A percentile compares a stretch with the other conserved stretches of the same genome.
Conservation (phyloP, 2,329 filamentous ascomycete species). For the Cercospora citrullina region DNA sequence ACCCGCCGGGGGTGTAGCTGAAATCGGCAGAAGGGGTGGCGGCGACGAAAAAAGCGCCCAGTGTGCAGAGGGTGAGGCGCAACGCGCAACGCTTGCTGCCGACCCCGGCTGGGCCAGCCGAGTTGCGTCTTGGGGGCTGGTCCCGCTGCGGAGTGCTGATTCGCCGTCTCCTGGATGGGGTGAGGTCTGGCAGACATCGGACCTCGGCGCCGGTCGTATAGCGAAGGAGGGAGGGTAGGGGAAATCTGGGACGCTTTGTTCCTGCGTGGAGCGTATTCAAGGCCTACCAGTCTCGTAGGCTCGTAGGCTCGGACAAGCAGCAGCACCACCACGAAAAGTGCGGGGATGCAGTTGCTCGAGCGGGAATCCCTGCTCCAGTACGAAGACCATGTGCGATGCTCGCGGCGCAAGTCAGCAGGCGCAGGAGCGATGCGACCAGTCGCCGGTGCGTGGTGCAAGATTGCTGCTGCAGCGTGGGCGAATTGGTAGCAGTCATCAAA, state of each 20-base stretch:
- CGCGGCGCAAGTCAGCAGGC: background rate
- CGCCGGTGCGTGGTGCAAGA: background rate
- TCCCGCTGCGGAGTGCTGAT: background rate
- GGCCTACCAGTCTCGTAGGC: background rate
- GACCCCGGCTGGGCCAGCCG: conserved; percentile 4
- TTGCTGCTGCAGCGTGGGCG: background rate
- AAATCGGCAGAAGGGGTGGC: background rate
- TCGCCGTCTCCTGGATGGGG: background rate
- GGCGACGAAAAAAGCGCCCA: background rate
- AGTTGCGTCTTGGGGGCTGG: background rate
- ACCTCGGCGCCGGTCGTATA: conserved; percentile 2
- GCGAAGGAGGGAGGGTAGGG: background rate
- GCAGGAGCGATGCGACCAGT: conserved; percentile 10
- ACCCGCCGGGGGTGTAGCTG: background rate
- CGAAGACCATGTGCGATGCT: background rate
- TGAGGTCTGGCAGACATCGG: background rate
- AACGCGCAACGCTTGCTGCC: background rate
- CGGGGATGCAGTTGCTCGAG: background rate
- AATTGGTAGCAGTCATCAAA: conserved; percentile 7
- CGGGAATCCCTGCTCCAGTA: background rate
- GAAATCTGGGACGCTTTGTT: conserved; percentile 3
- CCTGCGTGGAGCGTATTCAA: background rate
- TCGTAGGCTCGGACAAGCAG: background rate
- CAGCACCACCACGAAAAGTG: background rate
- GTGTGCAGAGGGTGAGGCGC: background rate